Evolutionary conservation across 345 rosid species (phyloP).

Genomic region (Garcia nutans): DNA sequence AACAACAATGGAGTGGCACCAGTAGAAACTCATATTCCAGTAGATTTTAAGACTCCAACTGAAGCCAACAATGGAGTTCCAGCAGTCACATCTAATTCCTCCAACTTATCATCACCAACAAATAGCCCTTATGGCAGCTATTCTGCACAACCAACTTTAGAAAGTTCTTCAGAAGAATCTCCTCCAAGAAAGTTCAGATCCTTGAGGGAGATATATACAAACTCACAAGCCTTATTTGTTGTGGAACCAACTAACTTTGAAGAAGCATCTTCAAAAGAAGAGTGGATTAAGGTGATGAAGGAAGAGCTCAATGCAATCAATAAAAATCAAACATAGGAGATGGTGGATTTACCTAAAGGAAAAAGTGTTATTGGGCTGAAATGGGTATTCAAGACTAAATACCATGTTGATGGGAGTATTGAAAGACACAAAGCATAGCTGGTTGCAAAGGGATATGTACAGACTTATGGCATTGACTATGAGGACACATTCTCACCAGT

Average conservation of each 20-base stretch:
- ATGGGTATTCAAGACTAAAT: neutral
- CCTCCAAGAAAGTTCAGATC: neutral
- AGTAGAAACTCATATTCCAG: neutral
- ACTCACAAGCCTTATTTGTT: neutral
- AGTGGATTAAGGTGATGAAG: neutral
- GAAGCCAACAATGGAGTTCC: neutral
- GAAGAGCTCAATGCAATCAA: neutral
- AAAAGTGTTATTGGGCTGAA: neutral
- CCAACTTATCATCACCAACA: neutral
- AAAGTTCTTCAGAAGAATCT: too few species aligned
- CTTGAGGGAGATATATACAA: neutral
- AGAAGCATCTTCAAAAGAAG: neutral
- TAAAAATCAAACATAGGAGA: neutral
- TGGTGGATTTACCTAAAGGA: neutral
- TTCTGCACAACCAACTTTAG: too few species aligned
- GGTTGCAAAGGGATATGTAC: neutral
- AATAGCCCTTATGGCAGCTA: neutral
- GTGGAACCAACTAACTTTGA: neutral
- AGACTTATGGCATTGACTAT: neutral
- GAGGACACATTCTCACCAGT: neutral
- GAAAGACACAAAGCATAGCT: neutral
- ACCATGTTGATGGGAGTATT: neutral
- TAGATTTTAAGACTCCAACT: too few species aligned
- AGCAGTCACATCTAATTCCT: too few species aligned
- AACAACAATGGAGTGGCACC: neutral